Evolutionary conservation across 2,329 filamentous ascomycete species (phyloP), one percentile per base, ranked within the genome.

Genomic region (Ceratocystis ficicola): DNA sequence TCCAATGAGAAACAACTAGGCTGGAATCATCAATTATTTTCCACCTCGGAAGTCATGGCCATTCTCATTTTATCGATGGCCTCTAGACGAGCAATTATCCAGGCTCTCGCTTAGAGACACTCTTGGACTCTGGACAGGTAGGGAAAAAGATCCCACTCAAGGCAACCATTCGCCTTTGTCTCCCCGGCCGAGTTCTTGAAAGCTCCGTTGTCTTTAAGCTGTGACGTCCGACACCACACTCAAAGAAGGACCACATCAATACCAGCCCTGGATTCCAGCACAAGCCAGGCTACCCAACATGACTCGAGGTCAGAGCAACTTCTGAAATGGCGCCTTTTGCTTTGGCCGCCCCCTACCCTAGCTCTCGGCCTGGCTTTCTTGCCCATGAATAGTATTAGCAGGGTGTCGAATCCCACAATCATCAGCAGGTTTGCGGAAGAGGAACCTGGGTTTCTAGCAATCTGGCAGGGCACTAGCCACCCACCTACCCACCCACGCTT

Each of bases 21-120:
- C 6, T 1, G 12, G n/a, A 50, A 22, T 8, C 1, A 50, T 10
- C 7, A 30, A 15, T 30, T 57, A 15, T 62, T 62, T 12, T 44
- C 61, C 30, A 62, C 48, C 61, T 48, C n/a, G 44, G 61, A 62
- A 62, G 61, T 62, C 61, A 62, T 62, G 61, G 12, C 61, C 61
- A 44, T 10, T 22, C 22, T 62, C 20, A 62, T 46, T 44, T 46
- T 46, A 48, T 30, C 28, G 44, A 62, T n/a, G 8, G 30, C 59
- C 10, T n/a, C 17, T 25, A 36, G 3, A 22, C 15, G 44, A 8
- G 41, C 44, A 17, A 15, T n/a, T 63, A 44, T 44, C 25, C 36
- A 10, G 7, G 28, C 25, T 30, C 28, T 32, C 52, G 28, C 52
- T 32, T 59, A 30, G 2, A 32, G 12, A 28, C 20, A 17, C 52